Evolutionary conservation across 2,329 filamentous ascomycete genomes (phyloP), one percentile per base, ranked within the genome.

Genomic region (Nemania bipapillata): DNA sequence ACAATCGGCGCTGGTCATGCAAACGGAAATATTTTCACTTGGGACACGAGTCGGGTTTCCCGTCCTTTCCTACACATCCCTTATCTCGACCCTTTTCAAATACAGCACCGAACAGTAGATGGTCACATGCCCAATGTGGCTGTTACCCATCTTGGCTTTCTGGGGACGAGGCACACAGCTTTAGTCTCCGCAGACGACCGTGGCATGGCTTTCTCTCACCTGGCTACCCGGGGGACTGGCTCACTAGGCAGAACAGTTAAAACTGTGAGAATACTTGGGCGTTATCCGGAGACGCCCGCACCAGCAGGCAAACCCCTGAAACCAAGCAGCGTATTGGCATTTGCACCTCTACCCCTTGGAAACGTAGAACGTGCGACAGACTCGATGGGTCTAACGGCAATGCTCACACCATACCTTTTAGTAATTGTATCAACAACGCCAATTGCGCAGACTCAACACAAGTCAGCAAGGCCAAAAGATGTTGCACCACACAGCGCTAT

Each of bases 351-450:
- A 37, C 96, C 96, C 0, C 85, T 99, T 0, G 96, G 96, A n/a
- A 99, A 98, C 76, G 89, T 96, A 2, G 94, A 97, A 77, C 91
- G 95, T 72, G 87, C 90, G 5, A 97, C 94, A 2, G 96, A 99
- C 79, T 86, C 86, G 2, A 88, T 99, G 84, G 96, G 96, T 0
- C 81, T 99, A 65, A 97, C 96, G 50, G 96, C 96, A 4, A 94
- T 99, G 86, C 85, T 99, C 65, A 99, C 96, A 0, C 96, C 96
- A 0, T 98, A 99, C 80, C 84, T 99, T 4, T 85, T 99, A 45
- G 96, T 99, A 42, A 94, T 99, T 74, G 96, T 99, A 12, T 99
- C 96, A 0, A 99, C 96, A 0, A 99, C 95, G 0, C 96, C 96
- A 0, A 87, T 98, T 40, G 96, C 96, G 3, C 94, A 97, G 79